Evolutionary conservation across 805 yeast species (phyloP), one percentile per base, ranked within the genome.

Genomic region (Yarrowia phangngaensis): DNA sequence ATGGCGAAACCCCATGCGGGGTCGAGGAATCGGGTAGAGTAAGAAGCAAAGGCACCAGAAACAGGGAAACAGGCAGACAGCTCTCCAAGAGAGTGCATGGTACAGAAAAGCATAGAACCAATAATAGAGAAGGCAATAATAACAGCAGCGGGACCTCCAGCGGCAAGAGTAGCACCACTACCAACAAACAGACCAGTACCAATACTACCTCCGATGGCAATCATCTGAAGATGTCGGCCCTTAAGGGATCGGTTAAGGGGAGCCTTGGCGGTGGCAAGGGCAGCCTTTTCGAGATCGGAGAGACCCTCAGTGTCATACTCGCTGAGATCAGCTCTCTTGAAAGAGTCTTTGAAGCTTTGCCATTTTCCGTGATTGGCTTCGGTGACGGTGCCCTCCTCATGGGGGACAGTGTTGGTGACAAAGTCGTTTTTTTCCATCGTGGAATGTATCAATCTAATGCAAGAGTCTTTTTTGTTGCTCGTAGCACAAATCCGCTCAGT

Each of bases 181-280:
- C 88, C 87, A 41, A 83, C 79, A 55, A 83, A 76, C 50, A 82
- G 64, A 61, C 90, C 89, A 3, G 87, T 80, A 55, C 90, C 90
- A 43, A 82, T 78, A 56, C 82, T 78, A 24, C 86, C 83, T 23
- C 86, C 86, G 31, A 83, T 72, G 29, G 87, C 81, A 56, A 83
- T 81, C 81, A 84, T 76, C 52, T 80, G 77, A 58, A 83, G 69
- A 63, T 82, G 89, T 59, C 87, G 70, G 6, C 70, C 56, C 53
- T 63, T 64, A 47, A 73, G 68, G 7, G 71, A 62, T 55, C 82
- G 68, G 26, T 72, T 64, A 63, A 73, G 60, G 2, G 74, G 76
- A 2, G 74, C 65, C 48, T 66, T 67, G 17, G 76, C 74, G 4
- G 76, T 64, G 13, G 60, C 61, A 16, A 62, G 59, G 24, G 70